phyloP scores from a whole-genome alignment of 805 yeast genomes.

The Candida orba region DNA sequence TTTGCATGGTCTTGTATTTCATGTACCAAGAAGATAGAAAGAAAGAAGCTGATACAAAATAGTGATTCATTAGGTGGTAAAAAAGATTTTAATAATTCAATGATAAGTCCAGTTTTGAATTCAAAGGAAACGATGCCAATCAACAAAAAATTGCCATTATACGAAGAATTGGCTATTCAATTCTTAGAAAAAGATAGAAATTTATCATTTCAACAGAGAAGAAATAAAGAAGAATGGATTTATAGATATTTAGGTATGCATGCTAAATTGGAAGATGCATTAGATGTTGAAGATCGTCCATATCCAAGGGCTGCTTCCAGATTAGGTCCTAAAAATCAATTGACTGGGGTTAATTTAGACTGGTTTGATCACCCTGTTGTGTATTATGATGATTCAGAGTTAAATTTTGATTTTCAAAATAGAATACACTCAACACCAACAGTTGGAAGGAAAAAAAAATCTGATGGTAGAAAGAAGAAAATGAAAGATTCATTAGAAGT shows the following conservation, averaged over 20 bases:
- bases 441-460: slow-evolving; percentile 16
- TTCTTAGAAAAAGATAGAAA: slow-evolving; percentile 42
- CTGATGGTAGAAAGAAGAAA: slow-evolving; percentile 20
- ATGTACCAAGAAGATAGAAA: slow-evolving; percentile 49
- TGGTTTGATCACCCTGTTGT: slow-evolving; percentile 59
- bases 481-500: slow-evolving; percentile 5
- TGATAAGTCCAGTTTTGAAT: background rate
- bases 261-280: slow-evolving; percentile 65
- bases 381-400: slow-evolving; percentile 45
- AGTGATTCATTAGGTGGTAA: slow-evolving; percentile 4
- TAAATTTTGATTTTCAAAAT: slow-evolving; percentile 15
- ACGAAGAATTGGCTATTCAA: slow-evolving; percentile 49
- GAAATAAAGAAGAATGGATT: slow-evolving; percentile 70
- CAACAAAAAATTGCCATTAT: slow-evolving; percentile 33
- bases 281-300: slow-evolving; percentile 70
- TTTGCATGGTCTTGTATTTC: slow-evolving; percentile 86
- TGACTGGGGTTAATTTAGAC: slow-evolving; percentile 49
- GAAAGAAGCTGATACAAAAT: slow-evolving; percentile 15
- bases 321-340: slow-evolving; percentile 69
- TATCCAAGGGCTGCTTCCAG: slow-evolving; percentile 77
- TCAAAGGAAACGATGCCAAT: background rate
- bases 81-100: background rate
- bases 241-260: slow-evolving; percentile 75
- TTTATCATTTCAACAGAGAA: slow-evolving; percentile 36
- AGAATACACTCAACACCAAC: slow-evolving; percentile 8